Evolutionary conservation across 2,329 filamentous ascomycete species (phyloP).

Genomic region (Talaromyces sp.): DNA sequence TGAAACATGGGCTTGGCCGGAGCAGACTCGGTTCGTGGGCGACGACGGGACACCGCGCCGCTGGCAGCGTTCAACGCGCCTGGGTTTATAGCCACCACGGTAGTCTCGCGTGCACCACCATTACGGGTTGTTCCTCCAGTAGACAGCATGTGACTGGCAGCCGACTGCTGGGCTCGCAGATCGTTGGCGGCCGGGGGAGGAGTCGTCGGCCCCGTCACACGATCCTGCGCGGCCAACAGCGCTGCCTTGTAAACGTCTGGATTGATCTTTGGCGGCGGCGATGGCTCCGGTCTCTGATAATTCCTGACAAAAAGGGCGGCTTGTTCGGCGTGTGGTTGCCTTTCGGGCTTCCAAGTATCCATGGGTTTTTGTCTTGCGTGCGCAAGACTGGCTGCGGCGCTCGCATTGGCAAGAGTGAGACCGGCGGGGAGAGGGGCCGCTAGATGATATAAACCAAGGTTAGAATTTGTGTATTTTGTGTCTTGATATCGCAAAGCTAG

Average conservation of each 20-base stretch:
- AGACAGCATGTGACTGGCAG: constrained; percentile 52
- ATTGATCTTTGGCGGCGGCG: constrained; percentile 48
- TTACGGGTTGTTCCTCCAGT: background rate
- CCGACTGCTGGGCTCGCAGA: constrained; percentile 43
- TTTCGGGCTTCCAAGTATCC: constrained; percentile 56
- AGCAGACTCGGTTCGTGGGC: constrained; percentile 60
- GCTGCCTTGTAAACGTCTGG: constrained; percentile 69
- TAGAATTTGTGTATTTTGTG: background rate
- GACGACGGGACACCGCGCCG: constrained; percentile 61
- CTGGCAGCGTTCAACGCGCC: constrained; percentile 70
- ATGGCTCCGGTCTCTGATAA: constrained; percentile 40
- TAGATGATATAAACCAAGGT: background rate
- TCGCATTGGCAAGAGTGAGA: constrained; percentile 55
- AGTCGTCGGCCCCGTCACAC: constrained; percentile 14
- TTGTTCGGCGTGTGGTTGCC: constrained; percentile 53
- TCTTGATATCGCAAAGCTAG: background rate
- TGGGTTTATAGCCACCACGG: constrained; percentile 43
- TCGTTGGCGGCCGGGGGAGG: constrained; percentile 1
- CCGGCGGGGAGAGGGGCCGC: constrained; percentile 49
- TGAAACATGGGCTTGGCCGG: constrained; percentile 38
- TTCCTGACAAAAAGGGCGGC: constrained; percentile 56
- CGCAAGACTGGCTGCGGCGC: constrained; percentile 68
- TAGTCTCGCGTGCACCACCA: constrained; percentile 43
- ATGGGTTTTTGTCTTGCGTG: constrained; percentile 57
- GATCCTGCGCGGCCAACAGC: constrained; percentile 49